phyloP scores from a whole-genome alignment of 495 filamentous ascomycete genomes.

The Penicillium paxilli region DNA sequence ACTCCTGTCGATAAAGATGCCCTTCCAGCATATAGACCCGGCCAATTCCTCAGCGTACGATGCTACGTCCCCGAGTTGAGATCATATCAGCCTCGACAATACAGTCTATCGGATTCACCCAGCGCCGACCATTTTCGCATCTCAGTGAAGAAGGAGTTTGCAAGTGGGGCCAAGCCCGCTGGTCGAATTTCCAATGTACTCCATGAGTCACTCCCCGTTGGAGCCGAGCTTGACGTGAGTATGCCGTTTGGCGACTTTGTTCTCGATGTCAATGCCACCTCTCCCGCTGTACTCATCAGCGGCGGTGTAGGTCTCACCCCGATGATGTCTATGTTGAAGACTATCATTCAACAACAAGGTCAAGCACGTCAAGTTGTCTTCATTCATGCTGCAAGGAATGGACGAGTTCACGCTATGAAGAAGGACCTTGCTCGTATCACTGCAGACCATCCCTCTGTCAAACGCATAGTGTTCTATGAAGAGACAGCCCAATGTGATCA shows the following conservation, averaged over 20 bases:
- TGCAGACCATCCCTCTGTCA: constrained; percentile 13
- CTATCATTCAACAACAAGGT: constrained; percentile 9
- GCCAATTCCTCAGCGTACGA: constrained; percentile 62
- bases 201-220: constrained; percentile 51
- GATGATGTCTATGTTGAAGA: constrained; percentile 62
- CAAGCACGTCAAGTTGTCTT: constrained; percentile 24
- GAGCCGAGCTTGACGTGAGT: constrained; percentile 53
- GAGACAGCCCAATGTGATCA: constrained; percentile 36
- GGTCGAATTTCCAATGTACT: constrained; percentile 62
- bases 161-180: constrained; percentile 28
- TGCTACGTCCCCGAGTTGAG: constrained; percentile 53
- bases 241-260: constrained; percentile 66
- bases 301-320: constrained; percentile 65
- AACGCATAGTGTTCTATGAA: constrained; percentile 15
- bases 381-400: constrained; percentile 28
- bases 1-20: constrained; percentile 52
- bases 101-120: constrained; percentile 59
- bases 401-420: constrained; percentile 50
- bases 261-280: constrained; percentile 36
- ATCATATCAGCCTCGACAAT: constrained; percentile 60
- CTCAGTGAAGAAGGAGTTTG: constrained; percentile 60
- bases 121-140: constrained; percentile 57
- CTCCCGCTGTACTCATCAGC: constrained; percentile 57
- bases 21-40: constrained; percentile 57
- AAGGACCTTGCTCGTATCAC: constrained; percentile 43